phyloP scores from a whole-genome alignment of 805 yeast species.

The Candida morakotiae region DNA sequence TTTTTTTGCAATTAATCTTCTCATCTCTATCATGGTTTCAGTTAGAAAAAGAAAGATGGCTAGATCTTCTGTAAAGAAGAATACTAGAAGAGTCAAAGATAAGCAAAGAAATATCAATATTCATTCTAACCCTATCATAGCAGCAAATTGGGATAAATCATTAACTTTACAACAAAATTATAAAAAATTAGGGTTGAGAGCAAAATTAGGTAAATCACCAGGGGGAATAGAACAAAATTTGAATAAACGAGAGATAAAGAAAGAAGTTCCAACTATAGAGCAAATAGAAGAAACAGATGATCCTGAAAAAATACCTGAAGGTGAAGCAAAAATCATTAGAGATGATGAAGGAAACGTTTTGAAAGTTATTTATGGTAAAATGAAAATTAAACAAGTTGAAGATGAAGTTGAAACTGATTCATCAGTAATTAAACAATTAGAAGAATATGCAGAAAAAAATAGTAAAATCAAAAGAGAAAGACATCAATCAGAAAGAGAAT shows the following conservation, averaged over 20 bases:
- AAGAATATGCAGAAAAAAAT: constrained; percentile 40
- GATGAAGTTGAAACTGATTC: constrained; percentile 34
- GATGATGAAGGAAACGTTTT: constrained; percentile 65
- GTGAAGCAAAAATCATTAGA: constrained; percentile 73
- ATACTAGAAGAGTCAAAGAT: constrained; percentile 67
- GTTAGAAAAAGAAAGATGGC: constrained; percentile 87
- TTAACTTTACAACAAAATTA: constrained; percentile 85
- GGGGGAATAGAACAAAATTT: constrained; percentile 77
- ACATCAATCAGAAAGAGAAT: constrained; percentile 66
- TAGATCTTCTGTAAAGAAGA: constrained; percentile 65
- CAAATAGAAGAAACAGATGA: constrained; percentile 43
- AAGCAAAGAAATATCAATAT: constrained; percentile 64
- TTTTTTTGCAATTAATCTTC: background rate
- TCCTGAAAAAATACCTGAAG: constrained; percentile 64
- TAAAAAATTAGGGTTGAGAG: constrained; percentile 69
- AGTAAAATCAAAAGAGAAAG: constrained; percentile 52
- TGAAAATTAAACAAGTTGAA: constrained; percentile 23
- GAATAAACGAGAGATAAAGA: constrained; percentile 32
- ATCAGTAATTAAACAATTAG: constrained; percentile 66
- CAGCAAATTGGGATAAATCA: constrained; percentile 83
- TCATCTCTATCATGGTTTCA: constrained; percentile 43
- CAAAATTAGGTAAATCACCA: constrained; percentile 61
- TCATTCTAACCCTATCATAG: constrained; percentile 74
- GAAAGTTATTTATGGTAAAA: constrained; percentile 68
- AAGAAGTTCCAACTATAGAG: constrained; percentile 24